Base-by-base conservation (phyloP, 2,329 filamentous ascomycete genomes). In the Phoma sp. region DNA sequence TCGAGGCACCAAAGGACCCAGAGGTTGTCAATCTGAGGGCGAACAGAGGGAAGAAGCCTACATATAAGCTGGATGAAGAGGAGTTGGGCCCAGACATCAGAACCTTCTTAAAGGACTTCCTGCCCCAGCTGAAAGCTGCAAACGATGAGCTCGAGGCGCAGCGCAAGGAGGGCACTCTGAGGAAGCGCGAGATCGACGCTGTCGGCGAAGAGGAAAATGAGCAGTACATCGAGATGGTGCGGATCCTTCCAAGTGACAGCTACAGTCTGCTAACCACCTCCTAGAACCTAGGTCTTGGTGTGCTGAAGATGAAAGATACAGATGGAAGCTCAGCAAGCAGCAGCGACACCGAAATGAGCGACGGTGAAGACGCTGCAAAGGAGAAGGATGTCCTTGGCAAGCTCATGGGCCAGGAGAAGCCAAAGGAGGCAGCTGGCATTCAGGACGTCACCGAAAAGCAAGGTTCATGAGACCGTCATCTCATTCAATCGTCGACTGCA, bases 261-360 rank as follows among this genome's bases (percentile, higher is more conserved):
- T 32, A 7, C 28, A 34, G 18, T 21, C 48, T 67, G 30, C 66
- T 61, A 17, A 17, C 40, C 7, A 36, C 5, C 7, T 5, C 42
- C 26, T 40, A 72, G 66, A 60, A 79, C 57, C 75, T 80, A n/a
- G 78, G 78, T 18, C 69, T 80, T 29, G 78, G 78, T n/a, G 77
- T 80, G 12, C 66, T 80, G 3, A 74, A 80, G 62, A 70, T 76
- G 52, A 67, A 75, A 53, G 68, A 74, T 32, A 64, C 59, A 21
- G 56, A 57, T 29, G 46, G 54, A 28, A 54, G 52, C 17, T 61
- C 64, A 3, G 62, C 58, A 3, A 64, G 61, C 42, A 62, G 64
- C n/a, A 65, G 62, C 40, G 60, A 65, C 3, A 56, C 51, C 30
- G 64, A 66, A 17, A 54, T 49, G 46, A 57, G 57, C 20, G 61